Base-by-base conservation (phyloP, 305 asterid genomes). In the Rubia tinctorum region DNA sequence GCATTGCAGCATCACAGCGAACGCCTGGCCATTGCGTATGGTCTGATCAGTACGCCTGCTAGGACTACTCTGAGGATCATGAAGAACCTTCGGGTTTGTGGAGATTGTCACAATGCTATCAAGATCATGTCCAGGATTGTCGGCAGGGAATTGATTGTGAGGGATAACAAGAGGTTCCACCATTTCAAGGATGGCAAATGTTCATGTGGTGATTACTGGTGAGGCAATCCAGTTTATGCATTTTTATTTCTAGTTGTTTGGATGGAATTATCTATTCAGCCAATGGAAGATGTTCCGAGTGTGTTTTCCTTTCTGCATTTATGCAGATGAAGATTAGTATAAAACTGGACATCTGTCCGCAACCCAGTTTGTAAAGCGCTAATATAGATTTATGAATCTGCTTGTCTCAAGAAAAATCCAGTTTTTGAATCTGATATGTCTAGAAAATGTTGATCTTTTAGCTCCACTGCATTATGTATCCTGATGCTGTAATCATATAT, bases 161-260 rank as follows among this genome's bases (percentile, higher is more conserved):
- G 97, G 69, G 98, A 94, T 72, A 90, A 94, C 81, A 94, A 91
- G 66, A 81, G 97, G 72, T 94, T 94, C 77, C 98, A 91, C 84
- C 97, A 90, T 84, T 94, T 94, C 82, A 91, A 90, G 88, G 92
- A 90, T 65, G 97, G 97, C 15, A 90, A 91, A 78, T 94, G 98
- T 87, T 91, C 97, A 7, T 94, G 97, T 67, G 91, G 90, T 44
- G 98, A 94, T 84, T 94, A 94, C 83, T 94, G 98, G 97, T 94
- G 68, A 71, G 51, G 49, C 49, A 51, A 27, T 20, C n/a, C 27
- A 5, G 8, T 37, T 37, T 37, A 37, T 37, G 59, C 59, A 53
- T 30, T 53, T 55, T 18, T 18, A 7, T 55, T 55, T 55, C 60
- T n/a, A n/a, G 60, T n/a, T 68, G 69, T 47, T 47, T 47, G 30